A percentile compares a stretch with the other conserved stretches of the same genome.
phyloP scores from a whole-genome alignment of 139 green algal genomes.

The Chlamydomonas sp. region DNA sequence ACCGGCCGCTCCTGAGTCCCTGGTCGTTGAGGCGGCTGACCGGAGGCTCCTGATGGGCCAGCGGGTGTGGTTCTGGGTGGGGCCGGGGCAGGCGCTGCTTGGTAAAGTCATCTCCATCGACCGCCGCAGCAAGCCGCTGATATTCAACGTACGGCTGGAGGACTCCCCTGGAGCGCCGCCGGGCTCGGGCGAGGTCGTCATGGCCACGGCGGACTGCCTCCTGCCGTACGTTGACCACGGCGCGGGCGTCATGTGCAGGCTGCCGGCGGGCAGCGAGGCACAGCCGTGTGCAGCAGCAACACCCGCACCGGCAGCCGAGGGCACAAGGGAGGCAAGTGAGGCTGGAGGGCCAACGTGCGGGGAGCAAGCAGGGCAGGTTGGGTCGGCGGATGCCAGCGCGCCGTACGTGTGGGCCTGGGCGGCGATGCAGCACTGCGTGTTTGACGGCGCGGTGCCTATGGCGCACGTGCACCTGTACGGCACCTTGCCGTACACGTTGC shows the following conservation, averaged over 20 bases:
- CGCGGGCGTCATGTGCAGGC: constrained; percentile 5
- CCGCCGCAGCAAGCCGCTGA: constrained; percentile 22
- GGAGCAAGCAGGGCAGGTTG: no score
- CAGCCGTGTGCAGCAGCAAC: no score
- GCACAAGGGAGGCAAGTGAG: neutral
- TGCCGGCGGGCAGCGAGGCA: neutral
- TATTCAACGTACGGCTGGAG: constrained; percentile 27
- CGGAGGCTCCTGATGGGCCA: constrained; percentile 17
- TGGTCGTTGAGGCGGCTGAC: neutral
- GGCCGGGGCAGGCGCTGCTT: neutral
- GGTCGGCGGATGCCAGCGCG: neutral
- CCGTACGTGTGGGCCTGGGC: neutral
- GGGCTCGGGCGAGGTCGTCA: neutral
- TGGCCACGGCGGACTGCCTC: constrained; percentile 23
- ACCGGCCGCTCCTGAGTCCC: no score
- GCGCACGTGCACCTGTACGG: constrained; percentile 22
- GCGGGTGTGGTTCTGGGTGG: constrained; percentile 30
- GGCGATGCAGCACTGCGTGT: constrained; percentile 15
- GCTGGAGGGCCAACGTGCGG: no score
- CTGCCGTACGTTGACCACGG: constrained; percentile 2
- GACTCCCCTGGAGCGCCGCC: neutral
- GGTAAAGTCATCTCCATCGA: constrained; percentile 14
- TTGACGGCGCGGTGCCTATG: constrained; percentile 1
- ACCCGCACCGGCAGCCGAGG: neutral
- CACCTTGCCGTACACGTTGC: neutral